Base-by-base conservation (phyloP, 2,329 filamentous ascomycete species). In the Albifimbria verrucaria region DNA sequence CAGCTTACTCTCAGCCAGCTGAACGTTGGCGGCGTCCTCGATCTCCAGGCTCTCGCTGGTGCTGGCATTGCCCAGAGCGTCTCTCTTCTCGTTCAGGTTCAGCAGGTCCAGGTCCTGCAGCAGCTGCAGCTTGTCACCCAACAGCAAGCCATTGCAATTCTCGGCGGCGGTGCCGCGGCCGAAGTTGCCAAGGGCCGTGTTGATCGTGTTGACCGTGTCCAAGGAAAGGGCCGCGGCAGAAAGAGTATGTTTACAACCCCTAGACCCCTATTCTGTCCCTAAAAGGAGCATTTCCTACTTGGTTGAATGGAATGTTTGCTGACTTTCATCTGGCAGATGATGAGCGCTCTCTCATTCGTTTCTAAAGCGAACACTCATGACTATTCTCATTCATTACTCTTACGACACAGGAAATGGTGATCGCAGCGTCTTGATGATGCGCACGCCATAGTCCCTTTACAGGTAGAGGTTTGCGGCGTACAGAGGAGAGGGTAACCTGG, bases 31-130 rank as follows among this genome's bases (percentile, higher is more conserved):
- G 51, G 56, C 20, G 52, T 64, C 50, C 50, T 68, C 52, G 59
- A 62, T 56, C 50, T 64, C 50, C 59, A 63, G 58, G 47, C 54
- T 53, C 50, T 70, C 48, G 54, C 58, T 55, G 44, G 52, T 51
- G 63, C 70, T 44, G 61, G 62, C 52, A 49, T 68, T 21, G 60
- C 60, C 59, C 53, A 65, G 50, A 57, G 63, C 48, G 44, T 67
- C 25, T 46, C 57, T n/a, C 55, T 65, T 21, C 49, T 67, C 47
- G 53, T 56, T 5, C 63, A 66, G 51, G 54, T 66, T 12, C 57
- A 64, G 55, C 59, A 64, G 48, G 59, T 67, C 45, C 61, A 62
- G 39, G 59, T 58, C 46, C 59, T 67, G 20, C 55, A 57, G 50
- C 53, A 59, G 12, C 51, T 67, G 18, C 55, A 61, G 21, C 48